Evolutionary conservation across 139 green algal genomes (phyloP).

Genomic region (Microglena sp.): DNA sequence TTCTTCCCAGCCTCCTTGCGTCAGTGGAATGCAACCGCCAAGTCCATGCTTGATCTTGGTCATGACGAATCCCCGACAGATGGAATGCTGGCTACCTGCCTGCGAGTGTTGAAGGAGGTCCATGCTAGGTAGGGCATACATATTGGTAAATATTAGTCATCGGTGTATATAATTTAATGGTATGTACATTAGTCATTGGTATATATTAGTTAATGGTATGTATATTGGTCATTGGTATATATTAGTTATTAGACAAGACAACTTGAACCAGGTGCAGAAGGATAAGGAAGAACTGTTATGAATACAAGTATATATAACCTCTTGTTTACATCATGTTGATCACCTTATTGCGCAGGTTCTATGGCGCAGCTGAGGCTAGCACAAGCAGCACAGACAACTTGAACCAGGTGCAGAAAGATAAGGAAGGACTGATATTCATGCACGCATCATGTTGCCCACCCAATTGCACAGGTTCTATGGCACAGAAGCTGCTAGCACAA

Average conservation of each 20-base stretch:
- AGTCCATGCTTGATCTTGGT: slow-evolving; percentile 42
- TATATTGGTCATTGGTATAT: not conserved
- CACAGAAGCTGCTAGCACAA: too few relatives aligned
- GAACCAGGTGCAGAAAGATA: too few relatives aligned
- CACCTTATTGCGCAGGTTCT: too few relatives aligned
- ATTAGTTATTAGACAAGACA: not conserved
- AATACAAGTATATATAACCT: too few relatives aligned
- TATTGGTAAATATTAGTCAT: too few relatives aligned
- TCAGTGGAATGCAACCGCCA: slow-evolving; percentile 19
- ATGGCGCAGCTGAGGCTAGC: too few relatives aligned
- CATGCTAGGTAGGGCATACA: slow-evolving; percentile 43
- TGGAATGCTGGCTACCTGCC: slow-evolving; percentile 39
- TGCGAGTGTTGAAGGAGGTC: slow-evolving; percentile 40
- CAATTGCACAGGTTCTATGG: too few relatives aligned
- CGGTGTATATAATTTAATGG: too few relatives aligned
- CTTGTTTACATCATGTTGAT: too few relatives aligned
- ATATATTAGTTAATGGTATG: not conserved
- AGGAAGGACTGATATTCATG: too few relatives aligned
- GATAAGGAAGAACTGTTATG: not conserved
- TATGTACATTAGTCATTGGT: not conserved
- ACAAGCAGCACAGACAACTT: too few relatives aligned
- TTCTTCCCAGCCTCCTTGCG: slow-evolving; percentile 67
- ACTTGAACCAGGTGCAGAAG: not conserved
- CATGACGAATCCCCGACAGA: slow-evolving; percentile 44
- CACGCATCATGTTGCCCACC: too few relatives aligned